Conservation (phyloP, 306 rosid species). For the Cercis canadensis region DNA sequence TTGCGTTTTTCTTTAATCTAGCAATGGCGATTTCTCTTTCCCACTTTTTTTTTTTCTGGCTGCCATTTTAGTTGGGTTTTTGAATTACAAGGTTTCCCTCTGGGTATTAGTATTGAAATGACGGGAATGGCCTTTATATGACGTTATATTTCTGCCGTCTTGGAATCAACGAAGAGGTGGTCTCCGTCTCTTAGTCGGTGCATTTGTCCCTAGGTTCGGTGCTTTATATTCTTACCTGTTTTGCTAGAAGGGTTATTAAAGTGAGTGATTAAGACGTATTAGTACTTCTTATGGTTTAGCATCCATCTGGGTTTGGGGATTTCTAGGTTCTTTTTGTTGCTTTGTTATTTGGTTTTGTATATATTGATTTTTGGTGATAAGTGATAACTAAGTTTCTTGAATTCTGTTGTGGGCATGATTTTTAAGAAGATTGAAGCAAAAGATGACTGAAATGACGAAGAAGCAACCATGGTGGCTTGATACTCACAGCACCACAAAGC, state of each 20-base stretch:
- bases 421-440: conserved; percentile 36
- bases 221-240: conserved; percentile 15
- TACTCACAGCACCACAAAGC: conserved; percentile 48
- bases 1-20: neutral
- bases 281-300: neutral
- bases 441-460: conserved; percentile 45
- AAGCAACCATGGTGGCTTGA: conserved; percentile 77
- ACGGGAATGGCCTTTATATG: conserved; percentile 10
- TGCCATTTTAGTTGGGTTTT: neutral
- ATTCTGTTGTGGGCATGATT: neutral
- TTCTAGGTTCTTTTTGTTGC: conserved; percentile 17
- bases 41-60: neutral
- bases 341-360: neutral
- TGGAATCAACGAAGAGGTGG: conserved; percentile 36
- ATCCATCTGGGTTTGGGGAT: conserved; percentile 3
- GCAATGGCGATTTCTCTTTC: neutral
- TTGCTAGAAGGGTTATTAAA: neutral
- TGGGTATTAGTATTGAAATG: conserved; percentile 15
- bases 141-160: conserved; percentile 20
- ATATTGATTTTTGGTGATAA: conserved; percentile 12
- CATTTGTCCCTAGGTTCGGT: conserved; percentile 17
- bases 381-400: neutral
- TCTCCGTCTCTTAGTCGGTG: conserved; percentile 25
- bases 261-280: conserved; percentile 14
- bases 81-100: neutral